Base-by-base conservation (phyloP, 352 stramenopile species). In the Phytophthora hibernalis region DNA sequence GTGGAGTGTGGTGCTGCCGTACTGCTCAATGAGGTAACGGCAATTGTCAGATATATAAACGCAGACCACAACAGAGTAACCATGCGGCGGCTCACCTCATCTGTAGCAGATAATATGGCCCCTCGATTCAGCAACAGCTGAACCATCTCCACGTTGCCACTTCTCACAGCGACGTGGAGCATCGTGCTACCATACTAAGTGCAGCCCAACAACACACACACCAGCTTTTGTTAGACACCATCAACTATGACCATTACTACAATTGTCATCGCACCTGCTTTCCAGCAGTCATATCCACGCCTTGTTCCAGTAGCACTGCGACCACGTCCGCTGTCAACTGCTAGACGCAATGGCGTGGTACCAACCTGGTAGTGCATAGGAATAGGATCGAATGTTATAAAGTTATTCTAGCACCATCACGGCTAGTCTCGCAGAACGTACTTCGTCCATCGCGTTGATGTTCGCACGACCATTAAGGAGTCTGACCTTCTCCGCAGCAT, bases 1-100 rank as follows among this genome's bases (percentile, higher is more conserved):
- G 57, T 92, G 82, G 37, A 92, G 72, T 52, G 82, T 70, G 20
- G 80, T 82, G 72, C 90, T 90, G 61, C 83, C 83, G 51, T 90
- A 87, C 74, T 92, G 16, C 37, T 43, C 37, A 20, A 43, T 10
- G 10, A n/a, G 13, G 11, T 12, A 18, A 38, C 22, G 6, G 24
- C 24, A 38, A n/a, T 51, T 11, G 11, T 35, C 13, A 35, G 11
- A 51, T 18, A 35, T 31, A 35, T 26, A 51, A 21, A 3, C 22
- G 21, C 21, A 50, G 20, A 22, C 35, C 4, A 11, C 33, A 38
- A 38, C 33, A 2, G 10, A 38, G 3, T 6, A 13, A 13, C 11
- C n/a, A n/a, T 16, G 3, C 33, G 3, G 37, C 37, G n/a, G 33
- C 37, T 16, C 9, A 59, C 52, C 35, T 40, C 52, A 3, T 59